Percentiles rank a stretch among this genome's conserved stretches.
Conservation (phyloP, 768 basidiomycete species). For the Leucosporidium creatinivorum region DNA sequence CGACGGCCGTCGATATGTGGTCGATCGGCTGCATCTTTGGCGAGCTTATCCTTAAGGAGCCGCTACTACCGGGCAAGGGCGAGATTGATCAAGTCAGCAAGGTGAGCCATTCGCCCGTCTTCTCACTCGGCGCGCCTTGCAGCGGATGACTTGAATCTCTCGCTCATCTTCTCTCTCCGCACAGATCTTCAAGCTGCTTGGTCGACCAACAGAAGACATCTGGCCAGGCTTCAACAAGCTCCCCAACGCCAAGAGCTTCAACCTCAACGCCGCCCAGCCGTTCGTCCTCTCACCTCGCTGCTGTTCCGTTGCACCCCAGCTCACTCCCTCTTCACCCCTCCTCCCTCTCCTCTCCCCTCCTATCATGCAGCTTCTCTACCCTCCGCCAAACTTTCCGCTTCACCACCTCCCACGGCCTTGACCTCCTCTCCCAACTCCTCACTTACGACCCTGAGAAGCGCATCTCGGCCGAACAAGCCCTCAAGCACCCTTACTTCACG, state of each 20-base stretch:
- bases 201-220: constrained; percentile 73
- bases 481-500: constrained; percentile 71
- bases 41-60: constrained; percentile 87
- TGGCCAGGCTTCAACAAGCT: constrained; percentile 80
- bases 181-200: constrained; percentile 83
- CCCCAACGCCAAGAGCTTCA: constrained; percentile 72
- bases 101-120: constrained; percentile 39
- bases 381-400: constrained; percentile 79
- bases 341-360: constrained; percentile 50
- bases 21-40: constrained; percentile 98
- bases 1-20: constrained; percentile 96
- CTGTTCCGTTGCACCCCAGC: too few relatives aligned
- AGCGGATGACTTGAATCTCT: neutral
- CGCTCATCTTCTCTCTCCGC: neutral
- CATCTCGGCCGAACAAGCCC: constrained; percentile 80
- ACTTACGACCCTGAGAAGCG: constrained; percentile 82
- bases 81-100: constrained; percentile 86
- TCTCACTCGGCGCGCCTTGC: neutral
- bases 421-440: constrained; percentile 70
- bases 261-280: constrained; percentile 42
- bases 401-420: constrained; percentile 72
- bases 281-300: constrained; percentile 7
- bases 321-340: too few relatives aligned
- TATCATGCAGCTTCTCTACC: constrained; percentile 42
- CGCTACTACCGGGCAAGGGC: constrained; percentile 92